Base-by-base conservation (phyloP, 768 basidiomycete genomes). In the Steccherinum ochraceum region DNA sequence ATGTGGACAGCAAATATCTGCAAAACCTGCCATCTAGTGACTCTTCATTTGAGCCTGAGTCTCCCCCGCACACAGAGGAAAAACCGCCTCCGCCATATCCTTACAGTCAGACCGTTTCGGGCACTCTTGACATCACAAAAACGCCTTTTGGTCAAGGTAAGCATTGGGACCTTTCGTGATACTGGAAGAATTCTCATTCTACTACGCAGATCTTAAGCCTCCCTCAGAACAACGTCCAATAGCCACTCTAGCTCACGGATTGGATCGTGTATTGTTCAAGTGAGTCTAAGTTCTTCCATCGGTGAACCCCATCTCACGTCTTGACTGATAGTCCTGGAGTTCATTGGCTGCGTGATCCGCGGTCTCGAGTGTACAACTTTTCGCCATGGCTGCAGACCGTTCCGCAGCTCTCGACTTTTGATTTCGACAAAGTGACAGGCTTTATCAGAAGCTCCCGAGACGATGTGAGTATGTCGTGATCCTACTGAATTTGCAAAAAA, bases 321-420 rank as follows among this genome's bases (percentile, higher is more conserved):
- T 44, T 10, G n/a, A n/a, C n/a, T 3, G 12, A 12, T 27, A 96
- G 93, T 57, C 89, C 88, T 3, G 89, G 90, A 10, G 85, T 94
- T 0, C 89, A 93, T 58, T 90, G 90, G 84, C 68, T 96, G 2
- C 81, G 83, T 59, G 93, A 98, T 61, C 89, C 91, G 0, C 76
- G 88, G 16, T 88, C 92, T 0, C 76, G 81, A 4, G 85, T 91
- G 12, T 94, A 89, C 69, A 94, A 94, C 61, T 97, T 92, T 62
- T 66, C 82, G 0, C 79, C 83, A 3, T 79, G 76, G 61, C 69
- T 96, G 3, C 79, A 89, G 66, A 64, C 67, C 1, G 78, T 99
- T 43, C 91, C 93, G 0, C 71, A 79, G 51, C 81, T 93, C 4
- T 78, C 75, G 3, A 83, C 93, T 43, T 97, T 97, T 60, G 92